Evolutionary conservation across 2,329 filamentous ascomycete genomes (phyloP), one percentile per base, ranked within the genome.

Genomic region (Magnaporthales sp.): DNA sequence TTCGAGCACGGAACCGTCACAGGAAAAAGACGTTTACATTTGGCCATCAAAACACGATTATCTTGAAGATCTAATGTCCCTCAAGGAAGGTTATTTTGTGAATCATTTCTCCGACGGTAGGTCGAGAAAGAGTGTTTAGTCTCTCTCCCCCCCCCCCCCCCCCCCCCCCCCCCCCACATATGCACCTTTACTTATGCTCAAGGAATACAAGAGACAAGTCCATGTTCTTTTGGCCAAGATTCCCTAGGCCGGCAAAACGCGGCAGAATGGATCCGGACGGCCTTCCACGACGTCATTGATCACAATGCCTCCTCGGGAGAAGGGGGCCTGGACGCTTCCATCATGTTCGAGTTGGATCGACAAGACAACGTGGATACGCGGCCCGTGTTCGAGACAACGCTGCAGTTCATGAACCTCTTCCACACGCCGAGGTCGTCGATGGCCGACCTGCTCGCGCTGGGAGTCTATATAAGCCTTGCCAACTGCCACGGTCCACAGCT

Each of bases 221-320:
- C 19, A 80, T 88, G 62, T n/a, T n/a, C 68, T 10, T 70, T 70
- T 10, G 70, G 72, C 19, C 66, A 68, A 32, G 71, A 70, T 58
- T 67, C 82, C 0, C 77, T 81, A 2, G 86, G 85, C 61, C 82
- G 85, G 63, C 79, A 83, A 46, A 85, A 84, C 61, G 84, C 86
- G 7, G 85, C 85, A 6, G 85, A 88, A 74, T 89, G 85, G 86
- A 74, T 89, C 54, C 80, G 86, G 31, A 81, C 83, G 2, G 86
- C 81, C 30, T 88, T 89, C 69, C 86, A 88, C 74, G 86, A 88
- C 73, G 85, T 87, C 81, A 78, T 84, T 4, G 85, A 84, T 2
- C 81, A 79, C 32, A 85, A 84, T 70, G 73, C 77, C 15, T 80
- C 75, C 68, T 78, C 75, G 31, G 77, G 78, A 46, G 75, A 74